A percentile compares a stretch with the other conserved stretches of the same genome.
phyloP scores from a whole-genome alignment of 1,284 basidiomycete genomes.

The Leccinum fallax region DNA sequence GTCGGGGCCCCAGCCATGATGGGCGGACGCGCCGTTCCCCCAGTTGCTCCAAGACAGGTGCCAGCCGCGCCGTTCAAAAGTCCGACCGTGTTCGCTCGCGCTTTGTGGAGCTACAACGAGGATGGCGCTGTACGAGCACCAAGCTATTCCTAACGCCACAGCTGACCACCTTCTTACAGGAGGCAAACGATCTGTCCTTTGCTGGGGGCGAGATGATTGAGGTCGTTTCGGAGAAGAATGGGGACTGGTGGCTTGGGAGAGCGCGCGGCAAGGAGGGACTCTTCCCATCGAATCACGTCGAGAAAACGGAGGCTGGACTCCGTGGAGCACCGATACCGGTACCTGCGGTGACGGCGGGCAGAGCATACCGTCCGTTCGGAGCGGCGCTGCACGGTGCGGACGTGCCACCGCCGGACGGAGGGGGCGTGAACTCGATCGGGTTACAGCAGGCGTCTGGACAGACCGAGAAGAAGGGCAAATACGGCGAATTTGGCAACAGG shows the following conservation, averaged over 20 bases:
- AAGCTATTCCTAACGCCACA: neutral
- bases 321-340: conserved; percentile 7
- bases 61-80: conserved; percentile 19
- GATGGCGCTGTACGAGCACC: conserved; percentile 45
- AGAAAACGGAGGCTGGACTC: conserved; percentile 42
- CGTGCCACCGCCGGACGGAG: conserved; percentile 38
- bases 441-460: conserved; percentile 42
- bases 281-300: conserved; percentile 66
- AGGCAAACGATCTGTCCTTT: conserved; percentile 46
- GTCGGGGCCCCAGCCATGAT: conserved; percentile 3
- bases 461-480: conserved; percentile 57
- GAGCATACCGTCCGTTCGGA: conserved; percentile 45
- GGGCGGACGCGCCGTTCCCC: conserved; percentile 21
- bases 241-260: conserved; percentile 45
- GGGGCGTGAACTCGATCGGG: conserved; percentile 37
- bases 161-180: conserved; percentile 39
- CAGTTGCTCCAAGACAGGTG: conserved; percentile 18
- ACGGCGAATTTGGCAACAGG: conserved; percentile 58
- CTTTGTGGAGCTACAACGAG: conserved; percentile 70
- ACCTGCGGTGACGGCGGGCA: conserved; percentile 6
- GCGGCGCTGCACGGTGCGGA: conserved; percentile 43
- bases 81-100: conserved; percentile 47
- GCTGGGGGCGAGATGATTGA: conserved; percentile 39
- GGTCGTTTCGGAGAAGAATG: conserved; percentile 39
- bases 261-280: conserved; percentile 59